Evolutionary conservation across 2,329 filamentous ascomycete genomes (phyloP).

Genomic region (Didymella pinodella): DNA sequence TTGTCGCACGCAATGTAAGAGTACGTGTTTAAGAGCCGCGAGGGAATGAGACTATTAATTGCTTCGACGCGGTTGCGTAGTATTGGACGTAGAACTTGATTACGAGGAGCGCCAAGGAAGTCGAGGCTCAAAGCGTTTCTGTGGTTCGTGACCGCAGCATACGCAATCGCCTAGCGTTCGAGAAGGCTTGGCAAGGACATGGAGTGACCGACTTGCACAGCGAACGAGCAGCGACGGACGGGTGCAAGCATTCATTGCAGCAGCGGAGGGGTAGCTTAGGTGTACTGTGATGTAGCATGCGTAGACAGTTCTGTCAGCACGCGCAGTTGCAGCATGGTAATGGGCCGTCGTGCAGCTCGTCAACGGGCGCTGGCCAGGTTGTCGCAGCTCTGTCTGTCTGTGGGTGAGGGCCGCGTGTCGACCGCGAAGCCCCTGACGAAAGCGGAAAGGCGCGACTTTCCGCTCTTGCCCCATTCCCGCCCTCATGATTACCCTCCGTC

Average conservation of each 20-base stretch:
- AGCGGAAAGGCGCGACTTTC: constrained; percentile 19
- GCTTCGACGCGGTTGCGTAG: not conserved
- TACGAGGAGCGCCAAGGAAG: constrained; percentile 3
- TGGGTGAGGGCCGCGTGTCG: constrained; percentile 21
- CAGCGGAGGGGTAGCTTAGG: not conserved
- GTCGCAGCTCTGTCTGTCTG: constrained; percentile 13
- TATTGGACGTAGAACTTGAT: no score
- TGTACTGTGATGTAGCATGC: not conserved
- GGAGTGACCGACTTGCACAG: not conserved
- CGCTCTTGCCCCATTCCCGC: constrained; percentile 26
- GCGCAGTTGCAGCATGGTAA: constrained; percentile 6
- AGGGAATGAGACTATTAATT: constrained; percentile 2
- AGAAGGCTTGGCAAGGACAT: constrained; percentile 11
- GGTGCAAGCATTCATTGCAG: constrained; percentile 1
- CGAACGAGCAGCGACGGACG: not conserved
- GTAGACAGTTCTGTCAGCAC: not conserved
- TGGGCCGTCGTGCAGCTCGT: constrained; percentile 9
- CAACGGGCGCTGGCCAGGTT: constrained; percentile 1
- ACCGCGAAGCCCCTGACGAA: constrained; percentile 25
- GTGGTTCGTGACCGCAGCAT: constrained; percentile 15
- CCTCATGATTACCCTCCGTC: constrained; percentile 24
- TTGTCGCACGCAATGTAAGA: constrained; percentile 12
- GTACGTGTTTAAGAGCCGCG: constrained; percentile 6
- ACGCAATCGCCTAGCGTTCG: constrained; percentile 22
- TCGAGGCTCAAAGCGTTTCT: constrained; percentile 12